Conservation (phyloP, 805 yeast species). For the Candida yuanshanica region DNA sequence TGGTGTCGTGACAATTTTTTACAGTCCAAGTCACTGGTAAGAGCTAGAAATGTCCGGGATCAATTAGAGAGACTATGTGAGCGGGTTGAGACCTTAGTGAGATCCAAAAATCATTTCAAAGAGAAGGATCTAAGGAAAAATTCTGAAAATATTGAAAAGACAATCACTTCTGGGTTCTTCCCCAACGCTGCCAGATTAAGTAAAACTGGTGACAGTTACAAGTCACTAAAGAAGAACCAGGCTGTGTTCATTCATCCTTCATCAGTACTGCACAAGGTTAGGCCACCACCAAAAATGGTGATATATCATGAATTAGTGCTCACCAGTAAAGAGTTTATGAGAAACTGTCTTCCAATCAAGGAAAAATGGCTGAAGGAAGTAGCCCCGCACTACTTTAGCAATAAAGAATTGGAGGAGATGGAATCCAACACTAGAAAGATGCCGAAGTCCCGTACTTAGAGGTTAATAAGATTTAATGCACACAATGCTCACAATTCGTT, state of each 20-base stretch:
- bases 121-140: constrained; percentile 39
- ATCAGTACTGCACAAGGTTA: constrained; percentile 54
- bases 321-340: constrained; percentile 86
- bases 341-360: constrained; percentile 67
- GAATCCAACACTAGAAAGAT: constrained; percentile 13
- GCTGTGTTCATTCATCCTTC: constrained; percentile 86
- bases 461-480: too few species aligned
- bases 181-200: constrained; percentile 91
- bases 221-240: constrained; percentile 58
- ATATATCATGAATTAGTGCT: constrained; percentile 79
- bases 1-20: constrained; percentile 88
- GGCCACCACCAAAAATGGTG: constrained; percentile 70
- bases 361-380: constrained; percentile 69
- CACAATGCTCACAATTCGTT: too few species aligned
- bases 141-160: constrained; percentile 73
- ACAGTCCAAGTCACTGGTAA: constrained; percentile 64
- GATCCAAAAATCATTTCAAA: constrained; percentile 27
- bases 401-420: constrained; percentile 15
- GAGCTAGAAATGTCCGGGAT: constrained; percentile 64
- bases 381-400: constrained; percentile 51
- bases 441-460: constrained; percentile 9
- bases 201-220: constrained; percentile 69
- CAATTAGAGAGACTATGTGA: constrained; percentile 63
- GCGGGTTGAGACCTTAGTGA: constrained; percentile 40
- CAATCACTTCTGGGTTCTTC: constrained; percentile 85